Percentiles rank a stretch among this genome's conserved stretches.
Evolutionary conservation across 768 basidiomycete species (phyloP).

Genomic region (Suillus sp.): DNA sequence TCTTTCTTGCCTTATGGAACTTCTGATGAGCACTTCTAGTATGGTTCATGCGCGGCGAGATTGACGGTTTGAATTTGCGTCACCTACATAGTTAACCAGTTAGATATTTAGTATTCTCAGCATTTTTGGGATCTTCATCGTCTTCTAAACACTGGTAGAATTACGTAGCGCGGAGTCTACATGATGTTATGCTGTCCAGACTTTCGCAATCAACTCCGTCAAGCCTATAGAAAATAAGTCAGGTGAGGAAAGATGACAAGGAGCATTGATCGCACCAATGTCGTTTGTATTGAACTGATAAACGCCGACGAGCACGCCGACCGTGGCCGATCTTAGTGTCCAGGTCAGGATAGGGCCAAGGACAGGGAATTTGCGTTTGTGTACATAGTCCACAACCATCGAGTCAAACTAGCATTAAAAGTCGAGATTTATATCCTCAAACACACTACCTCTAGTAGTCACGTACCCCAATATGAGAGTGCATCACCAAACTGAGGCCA

Average conservation of each 20-base stretch:
- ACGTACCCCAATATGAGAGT: conserved; percentile 93
- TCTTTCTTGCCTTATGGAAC: neutral
- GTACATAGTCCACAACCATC: conserved; percentile 85
- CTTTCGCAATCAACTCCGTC: conserved; percentile 79
- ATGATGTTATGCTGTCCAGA: conserved; percentile 73
- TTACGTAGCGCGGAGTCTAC: neutral
- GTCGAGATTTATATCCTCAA: neutral
- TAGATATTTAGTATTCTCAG: neutral
- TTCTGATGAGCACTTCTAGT: neutral
- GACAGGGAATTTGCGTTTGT: conserved; percentile 88
- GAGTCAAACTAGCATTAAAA: conserved; percentile 61
- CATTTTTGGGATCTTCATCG: neutral
- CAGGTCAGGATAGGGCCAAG: conserved; percentile 72
- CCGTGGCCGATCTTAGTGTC: conserved; percentile 75
- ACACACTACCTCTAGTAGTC: neutral
- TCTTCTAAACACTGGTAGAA: neutral
- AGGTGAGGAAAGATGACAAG: conserved; percentile 8
- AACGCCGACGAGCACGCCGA: conserved; percentile 82
- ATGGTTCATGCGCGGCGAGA: neutral
- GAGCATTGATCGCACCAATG: conserved; percentile 65
- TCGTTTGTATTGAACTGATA: conserved; percentile 99
- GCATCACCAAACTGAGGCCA: conserved; percentile 85
- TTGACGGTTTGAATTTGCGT: neutral
- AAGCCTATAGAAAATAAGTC: conserved; percentile 52
- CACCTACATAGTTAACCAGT: neutral